phyloP scores from a whole-genome alignment of 148 eudicot genomes.

The Amaranthus hypochondriacus region DNA sequence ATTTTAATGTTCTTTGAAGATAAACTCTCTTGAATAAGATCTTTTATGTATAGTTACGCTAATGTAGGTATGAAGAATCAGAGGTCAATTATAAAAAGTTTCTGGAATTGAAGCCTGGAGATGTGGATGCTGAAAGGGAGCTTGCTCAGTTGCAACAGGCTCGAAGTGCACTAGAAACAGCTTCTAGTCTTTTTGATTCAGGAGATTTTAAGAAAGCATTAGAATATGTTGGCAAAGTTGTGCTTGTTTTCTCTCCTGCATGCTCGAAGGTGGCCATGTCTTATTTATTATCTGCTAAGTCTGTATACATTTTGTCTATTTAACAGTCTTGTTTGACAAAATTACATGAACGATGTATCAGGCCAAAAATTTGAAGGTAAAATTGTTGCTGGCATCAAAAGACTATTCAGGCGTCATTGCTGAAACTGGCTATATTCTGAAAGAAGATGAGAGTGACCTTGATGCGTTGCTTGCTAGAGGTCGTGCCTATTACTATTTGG shows the following conservation, averaged over 20 bases:
- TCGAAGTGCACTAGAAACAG: constrained; percentile 62
- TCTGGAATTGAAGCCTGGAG: constrained; percentile 67
- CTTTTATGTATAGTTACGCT: not conserved
- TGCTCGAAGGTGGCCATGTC: constrained; percentile 59
- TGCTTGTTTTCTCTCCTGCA: constrained; percentile 90
- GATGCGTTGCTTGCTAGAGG: constrained; percentile 84
- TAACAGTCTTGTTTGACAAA: not conserved
- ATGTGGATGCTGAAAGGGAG: constrained; percentile 80
- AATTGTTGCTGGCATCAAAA: constrained; percentile 57
- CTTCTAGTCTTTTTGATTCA: constrained; percentile 58
- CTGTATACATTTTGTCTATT: not conserved
- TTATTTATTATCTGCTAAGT: not conserved
- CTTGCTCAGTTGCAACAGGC: constrained; percentile 89
- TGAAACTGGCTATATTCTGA: constrained; percentile 75
- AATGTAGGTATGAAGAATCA: constrained; percentile 78
- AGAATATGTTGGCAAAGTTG: constrained; percentile 74
- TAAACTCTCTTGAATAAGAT: too few species aligned
- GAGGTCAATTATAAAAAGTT: constrained; percentile 66
- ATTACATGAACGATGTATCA: constrained; percentile 24
- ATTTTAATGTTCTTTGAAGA: too few species aligned
- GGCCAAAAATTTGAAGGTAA: constrained; percentile 82
- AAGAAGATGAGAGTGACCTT: constrained; percentile 77
- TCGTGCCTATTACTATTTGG: constrained; percentile 88
- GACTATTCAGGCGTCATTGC: constrained; percentile 78
- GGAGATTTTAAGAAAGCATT: constrained; percentile 72